Evolutionary conservation across 106 monocot genomes (phyloP).

Genomic region (Acorus calamus): DNA sequence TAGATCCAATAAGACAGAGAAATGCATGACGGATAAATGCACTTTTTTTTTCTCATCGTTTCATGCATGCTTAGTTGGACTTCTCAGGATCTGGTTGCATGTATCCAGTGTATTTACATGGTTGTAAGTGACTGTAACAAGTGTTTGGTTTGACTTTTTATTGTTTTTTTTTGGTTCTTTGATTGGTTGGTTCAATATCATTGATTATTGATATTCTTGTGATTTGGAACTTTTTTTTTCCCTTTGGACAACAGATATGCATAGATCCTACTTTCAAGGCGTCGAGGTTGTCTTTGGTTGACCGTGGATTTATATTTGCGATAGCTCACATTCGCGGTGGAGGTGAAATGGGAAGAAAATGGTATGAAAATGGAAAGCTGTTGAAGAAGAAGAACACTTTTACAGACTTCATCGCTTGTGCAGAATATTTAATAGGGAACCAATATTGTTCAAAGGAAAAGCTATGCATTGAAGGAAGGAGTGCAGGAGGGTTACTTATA

Average conservation of each 20-base stretch:
- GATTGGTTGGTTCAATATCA: background rate
- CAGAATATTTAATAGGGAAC: constrained; percentile 81
- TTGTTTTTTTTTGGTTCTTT: too few relatives aligned
- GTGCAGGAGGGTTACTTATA: constrained; percentile 94
- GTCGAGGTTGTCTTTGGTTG: constrained; percentile 62
- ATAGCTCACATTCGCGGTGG: constrained; percentile 92
- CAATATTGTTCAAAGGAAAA: constrained; percentile 80
- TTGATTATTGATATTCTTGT: background rate
- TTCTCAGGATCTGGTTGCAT: too few relatives aligned
- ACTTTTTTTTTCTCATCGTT: constrained; percentile 25
- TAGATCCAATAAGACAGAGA: too few relatives aligned
- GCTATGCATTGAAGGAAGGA: constrained; percentile 83
- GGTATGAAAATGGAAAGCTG: constrained; percentile 92
- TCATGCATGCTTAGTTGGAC: constrained; percentile 34
- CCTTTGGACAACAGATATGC: constrained; percentile 33
- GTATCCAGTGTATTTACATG: too few relatives aligned
- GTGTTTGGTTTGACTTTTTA: too few relatives aligned
- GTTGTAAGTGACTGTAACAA: too few relatives aligned
- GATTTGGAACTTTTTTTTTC: background rate
- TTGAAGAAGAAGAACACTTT: constrained; percentile 75
- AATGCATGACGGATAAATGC: too few relatives aligned
- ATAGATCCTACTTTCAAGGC: constrained; percentile 71
- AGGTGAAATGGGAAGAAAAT: constrained; percentile 86
- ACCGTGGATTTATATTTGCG: constrained; percentile 76
- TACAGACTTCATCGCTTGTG: constrained; percentile 83